Percentiles rank a stretch among this genome's conserved stretches.
These are phyloP conservation scores for Alliaria petiolata DNA, from an alignment of 345 rosid genomes.

Conservation along the genomic window DNA sequence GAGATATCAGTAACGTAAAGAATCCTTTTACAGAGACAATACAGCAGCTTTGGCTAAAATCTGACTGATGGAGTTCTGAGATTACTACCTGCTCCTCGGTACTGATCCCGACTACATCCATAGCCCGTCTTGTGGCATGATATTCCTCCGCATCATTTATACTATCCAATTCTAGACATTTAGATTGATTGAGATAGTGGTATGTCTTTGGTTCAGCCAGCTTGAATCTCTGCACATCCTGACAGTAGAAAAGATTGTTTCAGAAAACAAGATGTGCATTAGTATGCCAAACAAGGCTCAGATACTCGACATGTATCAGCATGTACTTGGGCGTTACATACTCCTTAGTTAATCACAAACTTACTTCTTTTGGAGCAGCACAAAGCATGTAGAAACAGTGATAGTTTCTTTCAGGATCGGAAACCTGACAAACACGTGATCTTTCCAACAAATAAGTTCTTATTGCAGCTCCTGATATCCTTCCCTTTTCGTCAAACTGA, in stretches of 20 bases:
- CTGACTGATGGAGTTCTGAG: background rate
- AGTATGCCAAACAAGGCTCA: background rate
- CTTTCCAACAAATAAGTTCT: constrained; percentile 97
- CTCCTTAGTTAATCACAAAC: constrained; percentile 16
- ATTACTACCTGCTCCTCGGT: constrained; percentile 74
- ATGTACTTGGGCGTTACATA: background rate
- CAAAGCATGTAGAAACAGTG: constrained; percentile 99
- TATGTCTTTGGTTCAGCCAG: constrained; percentile 73
- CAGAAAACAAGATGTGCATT: background rate
- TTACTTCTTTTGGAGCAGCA: constrained; percentile 93
- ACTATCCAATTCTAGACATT: constrained; percentile 78
- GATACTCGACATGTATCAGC: background rate
- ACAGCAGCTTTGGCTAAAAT: constrained; percentile 6
- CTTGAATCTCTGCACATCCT: constrained; percentile 75
- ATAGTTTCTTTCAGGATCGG: constrained; percentile 98
- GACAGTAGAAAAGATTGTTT: constrained; percentile 9
- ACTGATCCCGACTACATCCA: constrained; percentile 94
- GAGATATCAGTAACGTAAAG: constrained; percentile 7
- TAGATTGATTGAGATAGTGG: constrained; percentile 94
- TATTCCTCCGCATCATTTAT: constrained; percentile 89
- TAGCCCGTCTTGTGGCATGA: constrained; percentile 76
- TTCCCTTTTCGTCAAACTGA: constrained; percentile 84
- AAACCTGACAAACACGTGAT: constrained; percentile 99
- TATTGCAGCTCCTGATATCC: constrained; percentile 98
- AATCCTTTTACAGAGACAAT: constrained; percentile 10